Conservation (phyloP, 192 early-diverging fungal species). For the Neocallimastix lanati region DNA sequence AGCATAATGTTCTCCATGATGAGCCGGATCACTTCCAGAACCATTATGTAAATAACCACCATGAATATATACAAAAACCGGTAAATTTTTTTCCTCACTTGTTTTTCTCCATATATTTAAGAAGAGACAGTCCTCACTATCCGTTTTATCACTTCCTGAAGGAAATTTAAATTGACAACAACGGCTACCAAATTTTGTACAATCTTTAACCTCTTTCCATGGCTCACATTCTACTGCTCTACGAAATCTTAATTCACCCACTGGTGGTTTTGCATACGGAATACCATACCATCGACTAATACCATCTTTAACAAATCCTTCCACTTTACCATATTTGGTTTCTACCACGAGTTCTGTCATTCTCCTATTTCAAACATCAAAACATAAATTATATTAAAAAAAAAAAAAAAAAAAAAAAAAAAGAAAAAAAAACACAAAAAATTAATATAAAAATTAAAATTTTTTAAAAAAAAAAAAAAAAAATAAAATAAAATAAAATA, state of each 20-base stretch:
- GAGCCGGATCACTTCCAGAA: background rate
- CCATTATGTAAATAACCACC: conserved; percentile 32
- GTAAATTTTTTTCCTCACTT: conserved; percentile 11
- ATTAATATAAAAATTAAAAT: too few relatives aligned
- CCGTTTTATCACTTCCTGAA: too few relatives aligned
- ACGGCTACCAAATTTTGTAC: background rate
- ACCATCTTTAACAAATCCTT: background rate
- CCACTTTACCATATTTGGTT: background rate
- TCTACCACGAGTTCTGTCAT: background rate
- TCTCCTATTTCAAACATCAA: background rate
- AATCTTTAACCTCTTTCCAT: background rate
- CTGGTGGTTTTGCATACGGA: background rate
- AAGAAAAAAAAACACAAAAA: too few relatives aligned
- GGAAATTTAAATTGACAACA: background rate
- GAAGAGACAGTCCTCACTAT: conserved; percentile 29
- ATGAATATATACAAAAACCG: conserved; percentile 43
- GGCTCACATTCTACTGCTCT: background rate
- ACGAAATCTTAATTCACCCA: background rate
- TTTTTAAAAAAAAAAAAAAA: too few relatives aligned
- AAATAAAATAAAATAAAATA: too few relatives aligned
- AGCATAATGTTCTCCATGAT: background rate
- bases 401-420: too few relatives aligned
- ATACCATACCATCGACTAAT: background rate
- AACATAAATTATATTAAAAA: too few relatives aligned
- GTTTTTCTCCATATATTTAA: conserved; percentile 27